Evolutionary conservation across 768 basidiomycete species (phyloP).

Genomic region (Sutorius australiensis): DNA sequence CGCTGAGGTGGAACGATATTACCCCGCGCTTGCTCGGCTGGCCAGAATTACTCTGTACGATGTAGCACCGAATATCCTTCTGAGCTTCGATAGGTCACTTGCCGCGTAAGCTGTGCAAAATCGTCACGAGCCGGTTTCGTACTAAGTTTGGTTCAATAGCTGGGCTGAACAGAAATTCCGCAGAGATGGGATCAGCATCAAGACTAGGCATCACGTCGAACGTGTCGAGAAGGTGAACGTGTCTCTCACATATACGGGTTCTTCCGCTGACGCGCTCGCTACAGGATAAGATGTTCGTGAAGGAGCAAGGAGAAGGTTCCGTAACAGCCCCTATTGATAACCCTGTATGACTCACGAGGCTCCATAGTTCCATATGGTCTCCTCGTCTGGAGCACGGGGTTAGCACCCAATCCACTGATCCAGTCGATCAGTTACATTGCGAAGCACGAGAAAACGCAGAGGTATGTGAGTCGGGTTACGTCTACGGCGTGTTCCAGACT

Average conservation of each 20-base stretch:
- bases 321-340: slow-evolving; percentile 4
- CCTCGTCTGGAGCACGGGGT: slow-evolving; percentile 85
- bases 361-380: slow-evolving; percentile 71
- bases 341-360: slow-evolving; percentile 3
- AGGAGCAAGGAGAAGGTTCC: slow-evolving; percentile 67
- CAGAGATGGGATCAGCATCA: slow-evolving; percentile 69
- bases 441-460: slow-evolving; percentile 58
- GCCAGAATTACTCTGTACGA: slow-evolving; percentile 79
- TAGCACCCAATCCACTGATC: slow-evolving; percentile 79
- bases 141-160: slow-evolving; percentile 30
- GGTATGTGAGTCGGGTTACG: slow-evolving; percentile 30
- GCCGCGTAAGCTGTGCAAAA: slow-evolving; percentile 42
- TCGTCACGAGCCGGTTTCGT: slow-evolving; percentile 1
- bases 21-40: slow-evolving; percentile 58
- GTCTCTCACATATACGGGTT: slow-evolving; percentile 5
- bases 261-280: slow-evolving; percentile 5
- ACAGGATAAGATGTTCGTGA: slow-evolving; percentile 65
- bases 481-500: slow-evolving; percentile 31
- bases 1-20: slow-evolving; percentile 58
- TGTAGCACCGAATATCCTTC: slow-evolving; percentile 73
- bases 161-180: slow-evolving; percentile 69
- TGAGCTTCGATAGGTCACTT: slow-evolving; percentile 66
- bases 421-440: slow-evolving; percentile 52
- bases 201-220: slow-evolving; percentile 71
- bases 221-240: slow-evolving; percentile 53